A percentile compares a stretch with the other conserved stretches of the same genome.
Evolutionary conservation across 140 eudicot species (phyloP).

Genomic region (Bidens hawaiensis): DNA sequence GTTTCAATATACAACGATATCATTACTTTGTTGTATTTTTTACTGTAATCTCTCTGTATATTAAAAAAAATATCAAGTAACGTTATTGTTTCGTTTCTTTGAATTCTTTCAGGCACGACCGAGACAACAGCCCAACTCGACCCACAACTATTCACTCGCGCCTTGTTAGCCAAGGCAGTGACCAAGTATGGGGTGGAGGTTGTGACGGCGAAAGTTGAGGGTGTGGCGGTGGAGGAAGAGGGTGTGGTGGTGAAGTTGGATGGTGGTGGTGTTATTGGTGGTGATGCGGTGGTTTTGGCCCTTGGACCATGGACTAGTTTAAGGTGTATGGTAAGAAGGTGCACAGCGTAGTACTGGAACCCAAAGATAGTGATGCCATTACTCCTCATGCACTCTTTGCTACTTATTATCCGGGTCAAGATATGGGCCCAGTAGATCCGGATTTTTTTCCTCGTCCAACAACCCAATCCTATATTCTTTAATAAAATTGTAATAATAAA

Average conservation of each 20-base stretch:
- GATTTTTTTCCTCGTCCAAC: slow-evolving; percentile 83
- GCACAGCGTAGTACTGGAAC: slow-evolving; percentile 72
- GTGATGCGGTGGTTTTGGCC: slow-evolving; percentile 80
- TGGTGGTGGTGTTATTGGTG: slow-evolving; percentile 48
- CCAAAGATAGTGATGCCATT: slow-evolving; percentile 43
- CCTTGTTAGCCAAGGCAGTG: slow-evolving; percentile 55
- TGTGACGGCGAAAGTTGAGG: slow-evolving; percentile 58
- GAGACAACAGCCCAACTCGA: slow-evolving; percentile 74
- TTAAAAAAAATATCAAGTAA: no score
- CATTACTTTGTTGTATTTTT: no score
- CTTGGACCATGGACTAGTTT: slow-evolving; percentile 85
- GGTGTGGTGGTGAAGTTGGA: slow-evolving; percentile 53
- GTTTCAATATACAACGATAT: no score
- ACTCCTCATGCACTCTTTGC: slow-evolving; percentile 61
- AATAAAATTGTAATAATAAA: no score
- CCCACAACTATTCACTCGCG: slow-evolving; percentile 55
- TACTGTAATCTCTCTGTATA: no score
- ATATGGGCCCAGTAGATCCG: slow-evolving; percentile 58
- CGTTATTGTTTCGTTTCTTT: no score
- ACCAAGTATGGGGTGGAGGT: slow-evolving; percentile 62
- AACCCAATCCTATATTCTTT: slow-evolving; percentile 8
- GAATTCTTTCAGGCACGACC: no score
- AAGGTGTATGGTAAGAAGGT: slow-evolving; percentile 73
- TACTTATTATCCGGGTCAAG: slow-evolving; percentile 46
- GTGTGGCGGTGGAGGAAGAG: slow-evolving; percentile 52